phyloP scores from a whole-genome alignment of 1,284 basidiomycete species.

The Apiotrichum montevideense region DNA sequence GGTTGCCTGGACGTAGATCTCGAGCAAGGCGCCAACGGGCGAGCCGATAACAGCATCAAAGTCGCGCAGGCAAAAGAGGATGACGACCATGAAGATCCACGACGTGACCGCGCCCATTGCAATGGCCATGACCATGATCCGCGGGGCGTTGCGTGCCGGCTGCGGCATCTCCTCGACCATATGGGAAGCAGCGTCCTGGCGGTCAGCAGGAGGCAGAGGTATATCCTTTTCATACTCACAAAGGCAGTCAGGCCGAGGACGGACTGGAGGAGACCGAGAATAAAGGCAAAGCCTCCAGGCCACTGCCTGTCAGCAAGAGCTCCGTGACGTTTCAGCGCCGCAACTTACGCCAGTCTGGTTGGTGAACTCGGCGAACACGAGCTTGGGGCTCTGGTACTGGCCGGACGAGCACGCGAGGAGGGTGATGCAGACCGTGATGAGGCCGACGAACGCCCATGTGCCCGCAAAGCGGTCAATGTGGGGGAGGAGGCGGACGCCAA shows the following conservation, averaged over 20 bases:
- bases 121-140: constrained; percentile 45
- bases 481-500: constrained; percentile 11
- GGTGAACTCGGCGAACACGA: constrained; percentile 41
- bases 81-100: constrained; percentile 57
- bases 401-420: constrained; percentile 23
- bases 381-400: constrained; percentile 35
- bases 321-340: no score
- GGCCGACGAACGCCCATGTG: constrained; percentile 32
- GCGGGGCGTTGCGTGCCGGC: constrained; percentile 32
- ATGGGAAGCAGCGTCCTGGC: constrained; percentile 34
- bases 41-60: constrained; percentile 54
- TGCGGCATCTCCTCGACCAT: constrained; percentile 42
- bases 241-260: constrained; percentile 14
- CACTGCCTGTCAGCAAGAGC: constrained; percentile 1
- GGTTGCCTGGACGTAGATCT: constrained; percentile 59
- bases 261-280: constrained; percentile 43
- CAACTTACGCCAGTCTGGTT: constrained; percentile 15
- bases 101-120: constrained; percentile 57
- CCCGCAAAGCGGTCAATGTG: constrained; percentile 24
- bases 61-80: constrained; percentile 61
- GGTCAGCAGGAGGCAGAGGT: no score
- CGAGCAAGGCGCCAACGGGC: constrained; percentile 58
- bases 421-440: constrained; percentile 37
- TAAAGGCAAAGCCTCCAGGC: constrained; percentile 34
- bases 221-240: background rate